phyloP scores from a whole-genome alignment of 1,284 basidiomycete species.

The Cronartium quercuum region DNA sequence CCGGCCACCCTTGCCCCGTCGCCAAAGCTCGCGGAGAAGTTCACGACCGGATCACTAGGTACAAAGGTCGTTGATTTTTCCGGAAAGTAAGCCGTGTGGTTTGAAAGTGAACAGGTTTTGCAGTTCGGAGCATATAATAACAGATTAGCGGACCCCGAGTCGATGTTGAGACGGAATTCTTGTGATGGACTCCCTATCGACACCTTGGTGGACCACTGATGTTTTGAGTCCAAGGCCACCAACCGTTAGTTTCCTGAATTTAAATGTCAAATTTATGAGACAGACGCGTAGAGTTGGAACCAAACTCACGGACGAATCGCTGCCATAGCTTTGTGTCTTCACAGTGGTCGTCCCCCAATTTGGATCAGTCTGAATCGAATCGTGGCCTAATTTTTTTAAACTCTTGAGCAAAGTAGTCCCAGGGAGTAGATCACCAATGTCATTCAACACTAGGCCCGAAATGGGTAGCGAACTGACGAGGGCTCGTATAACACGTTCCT shows the following conservation, averaged over 20 bases:
- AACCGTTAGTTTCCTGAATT: too few relatives aligned
- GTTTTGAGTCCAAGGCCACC: background rate
- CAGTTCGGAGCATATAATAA: slow-evolving; percentile 28
- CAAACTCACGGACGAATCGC: slow-evolving; percentile 17
- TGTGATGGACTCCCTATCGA: slow-evolving; percentile 16
- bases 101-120: slow-evolving; percentile 13
- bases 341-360: slow-evolving; percentile 27
- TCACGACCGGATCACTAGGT: background rate
- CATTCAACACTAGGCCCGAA: background rate
- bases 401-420: background rate
- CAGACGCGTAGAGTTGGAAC: background rate
- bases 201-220: slow-evolving; percentile 29
- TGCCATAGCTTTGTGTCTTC: slow-evolving; percentile 15
- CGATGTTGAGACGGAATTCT: slow-evolving; percentile 21
- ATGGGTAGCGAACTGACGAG: background rate
- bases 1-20: slow-evolving; percentile 17
- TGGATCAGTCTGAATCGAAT: background rate
- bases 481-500: background rate
- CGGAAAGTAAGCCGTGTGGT: background rate
- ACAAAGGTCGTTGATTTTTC: slow-evolving; percentile 3
- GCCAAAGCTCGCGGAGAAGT: background rate
- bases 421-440: background rate
- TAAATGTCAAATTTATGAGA: background rate
- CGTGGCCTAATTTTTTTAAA: background rate
- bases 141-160: slow-evolving; percentile 28